Conservation (phyloP, 2,329 filamentous ascomycete genomes). For the Colletotrichum filicis region DNA sequence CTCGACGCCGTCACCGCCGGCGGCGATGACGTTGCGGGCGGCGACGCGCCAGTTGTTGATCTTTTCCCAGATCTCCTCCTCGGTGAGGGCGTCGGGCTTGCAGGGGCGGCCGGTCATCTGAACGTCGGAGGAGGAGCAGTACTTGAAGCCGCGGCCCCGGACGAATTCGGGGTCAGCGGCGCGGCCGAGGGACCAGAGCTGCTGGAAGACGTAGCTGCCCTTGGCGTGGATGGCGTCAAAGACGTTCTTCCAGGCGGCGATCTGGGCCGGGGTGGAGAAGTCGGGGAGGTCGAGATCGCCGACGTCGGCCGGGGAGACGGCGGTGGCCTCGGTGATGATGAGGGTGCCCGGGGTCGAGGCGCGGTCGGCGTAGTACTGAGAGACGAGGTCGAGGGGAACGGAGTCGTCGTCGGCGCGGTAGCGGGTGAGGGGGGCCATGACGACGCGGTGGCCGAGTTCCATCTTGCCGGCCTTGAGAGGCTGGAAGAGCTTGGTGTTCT, state of each 20-base stretch:
- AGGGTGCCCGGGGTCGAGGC: conserved; percentile 55
- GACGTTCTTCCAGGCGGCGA: conserved; percentile 42
- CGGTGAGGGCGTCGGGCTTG: conserved; percentile 39
- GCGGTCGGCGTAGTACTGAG: conserved; percentile 44
- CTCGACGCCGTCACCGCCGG: conserved; percentile 63
- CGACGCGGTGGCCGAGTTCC: conserved; percentile 56
- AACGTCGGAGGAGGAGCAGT: conserved; percentile 39
- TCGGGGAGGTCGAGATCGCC: conserved; percentile 47
- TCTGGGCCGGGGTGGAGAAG: conserved; percentile 52
- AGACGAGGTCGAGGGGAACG: conserved; percentile 39
- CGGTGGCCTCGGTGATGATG: conserved; percentile 45
- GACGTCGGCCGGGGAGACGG: conserved; percentile 39
- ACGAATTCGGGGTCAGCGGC: conserved; percentile 33
- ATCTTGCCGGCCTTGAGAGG: conserved; percentile 54
- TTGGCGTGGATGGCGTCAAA: conserved; percentile 43
- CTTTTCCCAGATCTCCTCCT: conserved; percentile 68
- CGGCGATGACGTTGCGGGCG: conserved; percentile 59
- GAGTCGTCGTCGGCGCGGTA: conserved; percentile 57
- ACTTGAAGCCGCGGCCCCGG: conserved; percentile 40
- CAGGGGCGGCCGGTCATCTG: conserved; percentile 39
- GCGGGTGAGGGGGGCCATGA: conserved; percentile 69
- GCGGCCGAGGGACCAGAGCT: conserved; percentile 36
- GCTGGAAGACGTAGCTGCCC: conserved; percentile 42
- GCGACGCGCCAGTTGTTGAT: conserved; percentile 65
- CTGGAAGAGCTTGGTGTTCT: conserved; percentile 50